phyloP scores from a whole-genome alignment of 176 grass and related monocot species.

The Zoysia japonica region DNA sequence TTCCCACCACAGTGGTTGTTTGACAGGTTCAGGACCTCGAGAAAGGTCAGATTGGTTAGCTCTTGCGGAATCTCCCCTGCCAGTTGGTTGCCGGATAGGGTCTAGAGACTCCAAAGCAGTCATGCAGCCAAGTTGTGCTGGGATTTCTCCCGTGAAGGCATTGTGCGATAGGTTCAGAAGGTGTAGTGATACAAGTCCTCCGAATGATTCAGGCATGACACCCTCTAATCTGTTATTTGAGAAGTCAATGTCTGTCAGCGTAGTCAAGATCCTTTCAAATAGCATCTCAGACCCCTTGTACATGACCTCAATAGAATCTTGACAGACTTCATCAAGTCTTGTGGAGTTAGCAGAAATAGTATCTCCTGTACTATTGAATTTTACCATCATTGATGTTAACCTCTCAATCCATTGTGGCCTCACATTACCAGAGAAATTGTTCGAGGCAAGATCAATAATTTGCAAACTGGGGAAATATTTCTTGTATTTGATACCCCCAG shows the following conservation, averaged over 20 bases:
- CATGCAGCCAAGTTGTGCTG: neutral
- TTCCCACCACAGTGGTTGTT: conserved; percentile 37
- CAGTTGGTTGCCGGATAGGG: conserved; percentile 2
- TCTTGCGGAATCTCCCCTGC: conserved; percentile 12
- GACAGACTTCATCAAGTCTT: neutral
- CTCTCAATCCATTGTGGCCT: neutral
- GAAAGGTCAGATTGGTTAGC: conserved; percentile 35
- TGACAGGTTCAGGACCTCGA: conserved; percentile 29
- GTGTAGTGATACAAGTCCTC: neutral
- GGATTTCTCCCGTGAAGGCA: conserved; percentile 4
- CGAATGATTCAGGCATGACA: conserved; percentile 3
- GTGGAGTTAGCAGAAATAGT: neutral
- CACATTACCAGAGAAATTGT: neutral
- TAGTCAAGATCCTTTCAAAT: neutral
- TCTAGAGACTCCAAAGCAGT: conserved; percentile 24
- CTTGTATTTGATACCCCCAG: no score
- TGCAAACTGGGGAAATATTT: conserved; percentile 2
- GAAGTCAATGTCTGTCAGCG: conserved; percentile 5
- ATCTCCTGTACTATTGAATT: neutral
- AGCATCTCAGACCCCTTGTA: neutral
- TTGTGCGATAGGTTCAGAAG: conserved; percentile 11
- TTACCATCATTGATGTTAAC: neutral
- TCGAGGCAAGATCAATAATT: neutral
- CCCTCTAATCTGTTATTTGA: neutral
- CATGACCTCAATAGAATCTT: neutral